phyloP scores from a whole-genome alignment of 192 early-diverging fungal genomes.

The Coemansia sp. region DNA sequence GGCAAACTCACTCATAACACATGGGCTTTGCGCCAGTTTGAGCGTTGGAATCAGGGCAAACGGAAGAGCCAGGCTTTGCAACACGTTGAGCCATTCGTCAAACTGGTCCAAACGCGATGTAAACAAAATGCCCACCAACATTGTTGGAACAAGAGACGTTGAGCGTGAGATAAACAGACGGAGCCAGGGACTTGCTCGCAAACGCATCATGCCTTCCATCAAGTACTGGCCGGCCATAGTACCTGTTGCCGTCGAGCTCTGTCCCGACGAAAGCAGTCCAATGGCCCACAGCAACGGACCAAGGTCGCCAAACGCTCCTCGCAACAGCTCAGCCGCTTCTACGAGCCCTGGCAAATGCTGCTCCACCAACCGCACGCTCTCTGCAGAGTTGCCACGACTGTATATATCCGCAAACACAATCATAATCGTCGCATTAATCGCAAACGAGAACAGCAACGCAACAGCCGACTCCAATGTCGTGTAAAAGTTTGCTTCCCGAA shows the following conservation, averaged over 20 bases:
- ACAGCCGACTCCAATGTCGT: slow-evolving; percentile 63
- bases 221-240: slow-evolving; percentile 90
- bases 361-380: slow-evolving; percentile 5
- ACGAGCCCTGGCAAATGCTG: slow-evolving; percentile 58
- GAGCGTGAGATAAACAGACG: slow-evolving; percentile 62
- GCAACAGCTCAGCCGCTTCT: slow-evolving; percentile 62
- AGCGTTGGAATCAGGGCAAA: slow-evolving; percentile 65
- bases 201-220: slow-evolving; percentile 78
- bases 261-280: slow-evolving; percentile 77
- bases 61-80: slow-evolving; percentile 68
- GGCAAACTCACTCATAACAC: slow-evolving; percentile 57
- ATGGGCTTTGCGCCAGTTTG: slow-evolving; percentile 56
- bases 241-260: slow-evolving; percentile 84
- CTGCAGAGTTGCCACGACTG: slow-evolving; percentile 9
- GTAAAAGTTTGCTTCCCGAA: slow-evolving; percentile 70
- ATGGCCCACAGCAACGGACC: slow-evolving; percentile 78
- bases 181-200: slow-evolving; percentile 62
- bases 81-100: slow-evolving; percentile 67
- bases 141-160: slow-evolving; percentile 64
- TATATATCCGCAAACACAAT: slow-evolving; percentile 62
- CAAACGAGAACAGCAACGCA: slow-evolving; percentile 63
- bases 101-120: slow-evolving; percentile 61
- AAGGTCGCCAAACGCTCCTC: slow-evolving; percentile 58
- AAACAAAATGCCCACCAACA: slow-evolving; percentile 63
- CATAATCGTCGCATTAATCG: slow-evolving; percentile 68